Base-by-base conservation (phyloP, 176 grass and related monocot genomes). In the Carex pumila region DNA sequence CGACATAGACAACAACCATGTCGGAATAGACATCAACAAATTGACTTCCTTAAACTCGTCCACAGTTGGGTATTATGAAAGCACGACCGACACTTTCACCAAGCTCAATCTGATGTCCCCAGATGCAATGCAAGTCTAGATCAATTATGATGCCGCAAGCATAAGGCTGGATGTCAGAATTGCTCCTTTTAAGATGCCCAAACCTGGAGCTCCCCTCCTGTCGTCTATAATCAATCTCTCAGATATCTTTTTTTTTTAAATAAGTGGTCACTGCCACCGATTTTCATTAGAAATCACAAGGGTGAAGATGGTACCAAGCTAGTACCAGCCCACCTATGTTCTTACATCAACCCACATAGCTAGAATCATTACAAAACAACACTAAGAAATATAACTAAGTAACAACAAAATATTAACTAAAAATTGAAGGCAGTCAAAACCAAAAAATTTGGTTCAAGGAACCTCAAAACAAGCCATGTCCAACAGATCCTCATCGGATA, bases 1-100 rank as follows among this genome's bases (percentile, higher is more conserved):
- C 0, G 92, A 94, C 83, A 89, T 91, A 60, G 64, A 94, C 57
- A 83, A 82, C 53, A 94, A 94, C 79, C 92, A 94, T 58, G 85
- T 91, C 3, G 92, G 92, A 17, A 75, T 94, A 11, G 83, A 94
- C 11, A 65, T 89, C 32, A 89, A 91, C 73, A 55, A 14, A 41
- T 84, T 94, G 29, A 36, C 17, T 14, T 94, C 92, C 12, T 3
- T 47, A 6, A 52, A 52, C 1, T 84, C 89, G 2, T 25, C 61
- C 2, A 41, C 83, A 0, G 92, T 75, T 7, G 89, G 87, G 13
- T 89, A 87, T 29, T 74, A 88, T 32, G 74, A 88, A 22, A 74
- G 19, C 17, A 61, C 36, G 0, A 68, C 57, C 2, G 87, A 80
- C 14, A 14, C 1, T 13, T 84, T 91, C 77, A 34, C 39, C 37